These are phyloP conservation scores for Coniochaeta sp. DNA, from an alignment of 2,329 filamentous ascomycete species.

Conservation along the genomic window DNA sequence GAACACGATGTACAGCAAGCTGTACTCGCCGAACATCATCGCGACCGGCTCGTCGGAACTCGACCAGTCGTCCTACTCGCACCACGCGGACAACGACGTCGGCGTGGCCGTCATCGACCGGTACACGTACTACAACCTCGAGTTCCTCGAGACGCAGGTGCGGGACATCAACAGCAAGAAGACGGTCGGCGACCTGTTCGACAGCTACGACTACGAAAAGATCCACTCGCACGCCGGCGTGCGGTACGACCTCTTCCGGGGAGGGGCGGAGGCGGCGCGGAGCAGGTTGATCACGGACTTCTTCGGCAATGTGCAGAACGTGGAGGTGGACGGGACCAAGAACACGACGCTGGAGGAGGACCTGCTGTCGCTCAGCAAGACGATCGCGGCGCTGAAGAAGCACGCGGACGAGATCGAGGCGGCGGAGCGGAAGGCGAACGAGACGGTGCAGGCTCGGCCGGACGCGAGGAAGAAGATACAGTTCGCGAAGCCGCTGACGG, in stretches of 20 bases:
- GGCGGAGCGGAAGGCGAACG: slow-evolving; percentile 14
- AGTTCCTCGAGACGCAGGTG: slow-evolving; percentile 89
- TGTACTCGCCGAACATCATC: slow-evolving; percentile 97
- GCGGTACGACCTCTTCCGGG: slow-evolving; percentile 89
- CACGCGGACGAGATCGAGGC: slow-evolving; percentile 39
- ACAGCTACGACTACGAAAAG: slow-evolving; percentile 90
- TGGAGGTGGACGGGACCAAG: slow-evolving; percentile 72
- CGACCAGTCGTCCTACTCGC: slow-evolving; percentile 93
- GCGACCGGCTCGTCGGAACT: slow-evolving; percentile 95
- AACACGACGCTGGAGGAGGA: slow-evolving; percentile 62
- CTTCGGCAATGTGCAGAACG: slow-evolving; percentile 96
- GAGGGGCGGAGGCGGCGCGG: slow-evolving; percentile 70
- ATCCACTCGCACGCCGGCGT: slow-evolving; percentile 91
- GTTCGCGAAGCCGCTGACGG: slow-evolving; percentile 54
- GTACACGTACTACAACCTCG: slow-evolving; percentile 97
- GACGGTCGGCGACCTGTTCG: slow-evolving; percentile 88
- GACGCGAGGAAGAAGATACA: slow-evolving; percentile 30
- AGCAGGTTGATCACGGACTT: slow-evolving; percentile 88
- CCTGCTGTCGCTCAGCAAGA: slow-evolving; percentile 65
- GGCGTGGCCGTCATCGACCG: slow-evolving; percentile 97
- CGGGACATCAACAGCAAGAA: slow-evolving; percentile 80
- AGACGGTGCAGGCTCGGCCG: slow-evolving; percentile 15
- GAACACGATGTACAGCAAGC: slow-evolving; percentile 98
- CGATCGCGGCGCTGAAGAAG: slow-evolving; percentile 48
- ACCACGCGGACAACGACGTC: slow-evolving; percentile 96